These are phyloP conservation scores for Fusarium sp. DNA, from an alignment of 2,329 filamentous ascomycete species.

Conservation along the genomic window DNA sequence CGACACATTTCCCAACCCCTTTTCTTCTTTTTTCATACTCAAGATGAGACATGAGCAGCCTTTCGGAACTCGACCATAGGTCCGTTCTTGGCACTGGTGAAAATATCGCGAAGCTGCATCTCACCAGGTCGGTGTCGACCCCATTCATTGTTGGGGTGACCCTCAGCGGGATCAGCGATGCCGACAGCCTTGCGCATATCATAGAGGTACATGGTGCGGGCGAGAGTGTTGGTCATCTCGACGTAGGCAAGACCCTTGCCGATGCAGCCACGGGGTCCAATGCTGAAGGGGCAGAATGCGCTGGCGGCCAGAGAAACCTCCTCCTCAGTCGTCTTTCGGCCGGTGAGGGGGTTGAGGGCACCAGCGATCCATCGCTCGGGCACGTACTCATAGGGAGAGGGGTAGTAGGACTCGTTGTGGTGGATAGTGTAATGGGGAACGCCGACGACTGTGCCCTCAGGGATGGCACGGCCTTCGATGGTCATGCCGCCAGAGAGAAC, in stretches of 20 bases:
- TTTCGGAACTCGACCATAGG: slow-evolving; percentile 72
- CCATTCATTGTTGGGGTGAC: slow-evolving; percentile 59
- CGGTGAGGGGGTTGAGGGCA: slow-evolving; percentile 51
- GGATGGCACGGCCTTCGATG: slow-evolving; percentile 65
- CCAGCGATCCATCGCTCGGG: slow-evolving; percentile 74
- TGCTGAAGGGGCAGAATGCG: slow-evolving; percentile 80
- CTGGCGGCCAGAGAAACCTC: slow-evolving; percentile 67
- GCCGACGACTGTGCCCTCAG: slow-evolving; percentile 70
- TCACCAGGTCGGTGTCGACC: slow-evolving; percentile 67
- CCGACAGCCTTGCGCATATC: slow-evolving; percentile 66
- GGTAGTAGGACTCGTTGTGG: slow-evolving; percentile 72
- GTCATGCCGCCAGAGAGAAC: slow-evolving; percentile 65
- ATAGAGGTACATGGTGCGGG: slow-evolving; percentile 69
- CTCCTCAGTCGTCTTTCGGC: slow-evolving; percentile 58
- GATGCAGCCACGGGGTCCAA: slow-evolving; percentile 77
- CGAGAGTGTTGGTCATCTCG: slow-evolving; percentile 73
- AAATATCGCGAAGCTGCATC: slow-evolving; percentile 78
- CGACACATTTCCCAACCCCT: neutral
- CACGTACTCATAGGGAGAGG: slow-evolving; percentile 66
- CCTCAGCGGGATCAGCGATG: slow-evolving; percentile 64
- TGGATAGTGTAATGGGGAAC: slow-evolving; percentile 76
- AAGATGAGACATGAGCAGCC: slow-evolving; percentile 37
- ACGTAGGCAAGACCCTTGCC: slow-evolving; percentile 76
- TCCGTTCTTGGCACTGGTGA: slow-evolving; percentile 79
- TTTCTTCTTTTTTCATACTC: neutral